Base-by-base conservation (phyloP, 345 rosid species). In the Hibiscus tridactylites region DNA sequence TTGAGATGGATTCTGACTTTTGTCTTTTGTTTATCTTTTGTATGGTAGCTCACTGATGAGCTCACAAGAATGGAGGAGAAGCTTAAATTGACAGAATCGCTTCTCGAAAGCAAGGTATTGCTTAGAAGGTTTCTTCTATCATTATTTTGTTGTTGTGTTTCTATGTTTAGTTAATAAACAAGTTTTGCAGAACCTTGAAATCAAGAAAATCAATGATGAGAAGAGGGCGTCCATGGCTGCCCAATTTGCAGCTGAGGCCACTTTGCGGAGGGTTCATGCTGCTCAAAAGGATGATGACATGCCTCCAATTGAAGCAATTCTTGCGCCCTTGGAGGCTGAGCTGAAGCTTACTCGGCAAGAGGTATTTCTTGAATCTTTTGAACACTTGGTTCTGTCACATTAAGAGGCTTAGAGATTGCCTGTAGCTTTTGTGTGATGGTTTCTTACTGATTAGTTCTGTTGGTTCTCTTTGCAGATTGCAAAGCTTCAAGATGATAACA, bases 301-400 rank as follows among this genome's bases (percentile, higher is more conserved):
- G 97, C 98, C 97, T 79, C 98, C 98, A n/a, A 95, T 95, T 73
- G 99, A 95, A 84, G 99, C 99, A 44, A 95, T 95, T 83, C 97
- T 95, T 54, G 97, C 99, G n/a, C 97, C 99, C 74, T 76, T 95
- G 79, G 99, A 95, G 80, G 99, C 97, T 73, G 99, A 92, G 83
- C 88, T 95, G 42, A 95, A 95, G 78, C 90, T 92, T 77, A 82
- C 97, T 7, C 88, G 96, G 63, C 97, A 75, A 74, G 97, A 95
- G 86, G 99, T 53, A 37, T 75, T 61, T 17, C 65, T 66, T 68
- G 11, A 52, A 39, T 42, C 44, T 9, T 68, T 74, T 59, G 19
- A 52, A 63, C 42, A 31, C 13, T 8, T 60, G 66, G 10, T 74
- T 77, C 71, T 65, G 17, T 63, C 65, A 39, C 62, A 47, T 11